A percentile compares a stretch with the other conserved stretches of the same genome.
Evolutionary conservation across 306 rosid genomes (phyloP).

Genomic region (Cyclanthera cordifolia): DNA sequence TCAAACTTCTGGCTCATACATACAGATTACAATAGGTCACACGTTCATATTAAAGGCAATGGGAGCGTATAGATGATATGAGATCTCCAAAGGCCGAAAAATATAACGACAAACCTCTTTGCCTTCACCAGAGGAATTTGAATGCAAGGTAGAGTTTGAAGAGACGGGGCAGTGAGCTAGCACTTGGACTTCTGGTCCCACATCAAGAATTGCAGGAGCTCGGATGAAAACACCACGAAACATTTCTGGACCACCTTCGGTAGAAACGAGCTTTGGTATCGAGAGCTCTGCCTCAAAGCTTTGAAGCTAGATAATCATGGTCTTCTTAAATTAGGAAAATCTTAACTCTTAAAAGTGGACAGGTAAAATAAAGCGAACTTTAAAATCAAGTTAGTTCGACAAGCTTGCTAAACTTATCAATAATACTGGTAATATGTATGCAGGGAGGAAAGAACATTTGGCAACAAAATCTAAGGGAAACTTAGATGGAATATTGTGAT

Average conservation of each 20-base stretch:
- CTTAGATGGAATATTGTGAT: background rate
- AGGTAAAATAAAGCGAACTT: background rate
- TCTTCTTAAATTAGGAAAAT: slow-evolving; percentile 9
- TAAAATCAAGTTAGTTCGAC: background rate
- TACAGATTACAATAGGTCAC: background rate
- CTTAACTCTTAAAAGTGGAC: background rate
- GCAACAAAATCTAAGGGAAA: background rate
- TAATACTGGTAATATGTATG: background rate
- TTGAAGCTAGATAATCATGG: slow-evolving; percentile 40
- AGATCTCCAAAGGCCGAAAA: background rate
- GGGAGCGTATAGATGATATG: background rate
- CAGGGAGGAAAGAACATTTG: background rate
- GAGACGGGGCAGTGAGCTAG: slow-evolving; percentile 56
- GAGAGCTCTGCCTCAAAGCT: slow-evolving; percentile 79
- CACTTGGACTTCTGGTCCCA: slow-evolving; percentile 81
- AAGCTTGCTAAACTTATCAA: background rate
- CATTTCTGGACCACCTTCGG: slow-evolving; percentile 84
- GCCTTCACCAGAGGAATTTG: slow-evolving; percentile 29
- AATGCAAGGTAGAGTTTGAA: slow-evolving; percentile 19
- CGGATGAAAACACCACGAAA: slow-evolving; percentile 87
- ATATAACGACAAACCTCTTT: slow-evolving; percentile 38
- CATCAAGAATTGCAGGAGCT: slow-evolving; percentile 91
- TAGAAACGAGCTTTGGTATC: slow-evolving; percentile 56
- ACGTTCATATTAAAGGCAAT: background rate
- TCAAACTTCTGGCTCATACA: background rate